phyloP scores from a whole-genome alignment of 1,284 basidiomycete species.

The Phellinidium pouzarii region DNA sequence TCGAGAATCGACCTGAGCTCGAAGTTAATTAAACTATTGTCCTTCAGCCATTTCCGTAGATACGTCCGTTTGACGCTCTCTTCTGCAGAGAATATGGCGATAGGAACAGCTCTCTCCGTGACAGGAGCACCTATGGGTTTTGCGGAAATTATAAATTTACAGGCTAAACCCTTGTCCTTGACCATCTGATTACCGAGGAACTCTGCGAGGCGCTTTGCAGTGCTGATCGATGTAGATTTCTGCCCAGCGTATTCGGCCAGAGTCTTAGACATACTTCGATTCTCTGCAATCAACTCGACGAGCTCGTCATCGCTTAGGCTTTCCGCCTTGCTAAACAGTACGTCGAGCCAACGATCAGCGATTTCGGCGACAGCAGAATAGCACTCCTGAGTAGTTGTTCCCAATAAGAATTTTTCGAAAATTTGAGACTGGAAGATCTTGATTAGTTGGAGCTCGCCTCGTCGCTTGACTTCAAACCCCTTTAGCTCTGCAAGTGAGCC shows the following conservation, averaged over 20 bases:
- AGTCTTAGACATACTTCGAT: conserved; percentile 97
- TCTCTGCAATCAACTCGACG: conserved; percentile 97
- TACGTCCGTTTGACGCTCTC: conserved; percentile 85
- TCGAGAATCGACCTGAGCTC: conserved; percentile 94
- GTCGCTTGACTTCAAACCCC: conserved; percentile 98
- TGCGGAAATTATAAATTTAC: conserved; percentile 98
- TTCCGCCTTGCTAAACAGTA: conserved; percentile 83
- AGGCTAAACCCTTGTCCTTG: conserved; percentile 97
- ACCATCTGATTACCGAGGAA: conserved; percentile 99
- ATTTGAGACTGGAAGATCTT: conserved; percentile 99
- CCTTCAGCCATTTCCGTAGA: conserved; percentile 95
- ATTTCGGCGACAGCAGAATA: conserved; percentile 92
- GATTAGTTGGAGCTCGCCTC: conserved; percentile 97
- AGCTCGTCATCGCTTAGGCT: conserved; percentile 88
- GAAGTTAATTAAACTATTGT: conserved; percentile 83
- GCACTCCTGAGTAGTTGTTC: conserved; percentile 89
- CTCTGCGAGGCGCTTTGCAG: conserved; percentile 91
- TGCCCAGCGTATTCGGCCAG: conserved; percentile 93
- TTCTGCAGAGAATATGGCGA: conserved; percentile 99
- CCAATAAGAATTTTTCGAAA: conserved; percentile 95
- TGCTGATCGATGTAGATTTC: conserved; percentile 98
- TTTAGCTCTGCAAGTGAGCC: conserved; percentile 96
- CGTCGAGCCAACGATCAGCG: conserved; percentile 97
- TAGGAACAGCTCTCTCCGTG: conserved; percentile 93
- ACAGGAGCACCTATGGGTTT: conserved; percentile 93